These are phyloP conservation scores for Kondoa malvinella DNA, from an alignment of 768 basidiomycete species.

Conservation along the genomic window DNA sequence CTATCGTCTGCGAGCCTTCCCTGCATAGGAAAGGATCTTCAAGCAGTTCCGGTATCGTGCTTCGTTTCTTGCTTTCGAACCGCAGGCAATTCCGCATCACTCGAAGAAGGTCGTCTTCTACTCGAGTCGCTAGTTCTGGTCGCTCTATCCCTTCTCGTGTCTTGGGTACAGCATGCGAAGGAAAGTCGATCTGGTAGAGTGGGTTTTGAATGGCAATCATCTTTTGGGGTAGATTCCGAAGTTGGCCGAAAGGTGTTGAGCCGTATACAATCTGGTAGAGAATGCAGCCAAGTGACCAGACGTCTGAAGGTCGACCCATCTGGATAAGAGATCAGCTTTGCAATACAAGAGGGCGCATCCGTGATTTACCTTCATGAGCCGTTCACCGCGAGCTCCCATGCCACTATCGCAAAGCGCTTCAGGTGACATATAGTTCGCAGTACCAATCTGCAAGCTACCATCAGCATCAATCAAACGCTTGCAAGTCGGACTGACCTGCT, in stretches of 20 bases:
- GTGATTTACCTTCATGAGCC: conserved; percentile 61
- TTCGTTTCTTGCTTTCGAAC: conserved; percentile 62
- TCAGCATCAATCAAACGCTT: conserved; percentile 2
- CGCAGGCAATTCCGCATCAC: conserved; percentile 66
- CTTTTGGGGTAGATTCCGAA: conserved; percentile 59
- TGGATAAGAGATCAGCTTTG: conserved; percentile 16
- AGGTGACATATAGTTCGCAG: conserved; percentile 97
- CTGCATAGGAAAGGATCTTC: conserved; percentile 37
- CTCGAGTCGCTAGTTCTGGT: conserved; percentile 51
- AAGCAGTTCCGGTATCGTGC: conserved; percentile 72
- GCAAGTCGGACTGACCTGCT: conserved; percentile 45
- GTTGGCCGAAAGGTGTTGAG: conserved; percentile 72
- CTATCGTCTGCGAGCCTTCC: background rate
- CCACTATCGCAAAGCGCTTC: conserved; percentile 67
- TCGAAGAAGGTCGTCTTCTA: conserved; percentile 56
- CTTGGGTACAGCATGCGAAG: conserved; percentile 45
- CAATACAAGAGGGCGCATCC: background rate
- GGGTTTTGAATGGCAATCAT: conserved; percentile 84
- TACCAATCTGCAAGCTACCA: conserved; percentile 51
- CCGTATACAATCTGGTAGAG: conserved; percentile 98
- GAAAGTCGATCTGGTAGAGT: conserved; percentile 61
- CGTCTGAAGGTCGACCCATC: conserved; percentile 81
- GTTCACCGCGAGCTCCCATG: conserved; percentile 52
- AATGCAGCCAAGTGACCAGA: conserved; percentile 96
- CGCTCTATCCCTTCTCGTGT: conserved; percentile 39